Evolutionary conservation across 805 yeast genomes (phyloP).

Genomic region (Blastobotrys americana): DNA sequence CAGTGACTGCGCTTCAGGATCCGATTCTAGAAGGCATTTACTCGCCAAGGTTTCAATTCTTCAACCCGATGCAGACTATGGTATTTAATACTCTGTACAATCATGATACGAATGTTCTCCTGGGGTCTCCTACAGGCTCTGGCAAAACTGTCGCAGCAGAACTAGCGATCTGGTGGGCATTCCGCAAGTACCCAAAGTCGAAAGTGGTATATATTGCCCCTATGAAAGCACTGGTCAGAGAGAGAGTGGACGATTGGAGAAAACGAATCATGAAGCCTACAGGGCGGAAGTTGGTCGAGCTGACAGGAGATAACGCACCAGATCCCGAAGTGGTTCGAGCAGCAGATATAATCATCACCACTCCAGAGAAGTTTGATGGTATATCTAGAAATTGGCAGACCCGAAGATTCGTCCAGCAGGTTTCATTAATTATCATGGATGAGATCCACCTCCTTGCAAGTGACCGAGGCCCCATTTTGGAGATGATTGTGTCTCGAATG

Average conservation of each 20-base stretch:
- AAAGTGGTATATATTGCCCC: conserved; percentile 84
- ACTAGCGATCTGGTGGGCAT: conserved; percentile 94
- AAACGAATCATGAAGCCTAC: conserved; percentile 40
- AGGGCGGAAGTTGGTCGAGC: conserved; percentile 55
- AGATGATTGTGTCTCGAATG: conserved; percentile 86
- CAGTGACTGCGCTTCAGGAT: conserved; percentile 71
- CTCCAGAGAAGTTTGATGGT: conserved; percentile 86
- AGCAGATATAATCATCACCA: conserved; percentile 72
- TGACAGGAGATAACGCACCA: conserved; percentile 79
- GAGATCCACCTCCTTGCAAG: conserved; percentile 78
- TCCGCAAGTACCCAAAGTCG: conserved; percentile 68
- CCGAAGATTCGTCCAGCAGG: conserved; percentile 64
- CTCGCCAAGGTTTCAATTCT: conserved; percentile 61
- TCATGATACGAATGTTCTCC: conserved; percentile 68
- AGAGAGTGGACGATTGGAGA: conserved; percentile 77
- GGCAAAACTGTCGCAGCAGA: conserved; percentile 98
- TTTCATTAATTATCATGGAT: conserved; percentile 75
- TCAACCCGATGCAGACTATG: conserved; percentile 99
- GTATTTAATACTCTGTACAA: conserved; percentile 83
- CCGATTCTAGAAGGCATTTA: conserved; percentile 62
- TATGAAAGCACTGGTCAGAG: conserved; percentile 80
- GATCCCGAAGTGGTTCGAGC: conserved; percentile 56
- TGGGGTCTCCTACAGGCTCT: conserved; percentile 98
- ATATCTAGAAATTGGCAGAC: conserved; percentile 82
- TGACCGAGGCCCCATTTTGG: conserved; percentile 80